These are phyloP conservation scores for Hexamita inflata DNA, from an alignment of 208 protist species.

Conservation along the genomic window DNA sequence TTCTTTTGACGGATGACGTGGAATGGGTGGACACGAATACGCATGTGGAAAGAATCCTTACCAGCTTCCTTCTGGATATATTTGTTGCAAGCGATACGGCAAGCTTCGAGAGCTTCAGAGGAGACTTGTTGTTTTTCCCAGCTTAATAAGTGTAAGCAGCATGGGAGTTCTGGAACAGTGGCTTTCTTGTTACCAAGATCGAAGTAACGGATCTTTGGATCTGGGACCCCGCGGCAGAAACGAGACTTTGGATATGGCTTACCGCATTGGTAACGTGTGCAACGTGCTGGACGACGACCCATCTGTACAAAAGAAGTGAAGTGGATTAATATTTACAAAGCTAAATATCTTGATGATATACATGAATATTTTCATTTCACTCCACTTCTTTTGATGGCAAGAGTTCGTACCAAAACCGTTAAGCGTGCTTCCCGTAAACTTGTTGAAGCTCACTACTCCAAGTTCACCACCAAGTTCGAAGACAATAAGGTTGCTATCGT, in stretches of 20 bases:
- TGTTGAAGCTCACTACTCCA: slow-evolving; percentile 98
- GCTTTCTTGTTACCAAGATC: slow-evolving; percentile 89
- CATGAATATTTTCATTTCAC: background rate
- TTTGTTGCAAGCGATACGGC: slow-evolving; percentile 95
- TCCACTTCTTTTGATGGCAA: slow-evolving; percentile 63
- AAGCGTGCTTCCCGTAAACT: slow-evolving; percentile 92
- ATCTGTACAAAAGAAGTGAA: too few species aligned
- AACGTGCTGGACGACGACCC: slow-evolving; percentile 60
- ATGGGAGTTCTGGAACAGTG: slow-evolving; percentile 79
- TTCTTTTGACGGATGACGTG: slow-evolving; percentile 98
- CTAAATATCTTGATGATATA: too few species aligned
- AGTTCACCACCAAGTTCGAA: slow-evolving; percentile 94
- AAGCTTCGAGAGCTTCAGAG: slow-evolving; percentile 91
- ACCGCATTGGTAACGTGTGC: slow-evolving; percentile 65
- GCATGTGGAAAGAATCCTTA: slow-evolving; percentile 94
- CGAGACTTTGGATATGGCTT: slow-evolving; percentile 81
- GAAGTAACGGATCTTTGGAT: slow-evolving; percentile 64
- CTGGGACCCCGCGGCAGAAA: slow-evolving; percentile 93
- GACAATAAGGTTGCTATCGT: slow-evolving; percentile 82
- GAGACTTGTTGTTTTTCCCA: slow-evolving; percentile 92
- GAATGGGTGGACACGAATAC: slow-evolving; percentile 91
- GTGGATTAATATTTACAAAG: too few species aligned
- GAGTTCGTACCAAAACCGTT: slow-evolving; percentile 98
- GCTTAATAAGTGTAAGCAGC: slow-evolving; percentile 85
- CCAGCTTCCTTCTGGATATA: slow-evolving; percentile 87